Percentiles rank a stretch among this genome's conserved stretches.
phyloP scores from a whole-genome alignment of 108 stramenopile species.

The Parmales sp. region DNA sequence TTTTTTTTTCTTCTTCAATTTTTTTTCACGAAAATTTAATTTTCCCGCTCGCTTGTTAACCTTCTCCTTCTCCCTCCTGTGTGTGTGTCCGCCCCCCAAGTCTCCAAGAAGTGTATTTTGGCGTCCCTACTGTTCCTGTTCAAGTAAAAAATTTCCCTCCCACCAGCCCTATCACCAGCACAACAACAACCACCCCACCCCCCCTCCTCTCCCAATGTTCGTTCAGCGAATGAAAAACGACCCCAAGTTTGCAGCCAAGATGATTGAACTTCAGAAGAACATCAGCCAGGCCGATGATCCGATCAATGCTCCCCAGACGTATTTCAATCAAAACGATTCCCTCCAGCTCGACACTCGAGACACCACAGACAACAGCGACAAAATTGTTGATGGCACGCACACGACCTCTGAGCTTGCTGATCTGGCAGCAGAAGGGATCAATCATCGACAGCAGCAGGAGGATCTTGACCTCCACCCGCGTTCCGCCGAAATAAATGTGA shows the following conservation, averaged over 20 bases:
- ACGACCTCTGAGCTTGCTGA: neutral
- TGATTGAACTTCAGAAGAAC: neutral
- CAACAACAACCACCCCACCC: too few relatives aligned
- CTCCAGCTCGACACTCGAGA: neutral
- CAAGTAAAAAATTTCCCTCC: too few relatives aligned
- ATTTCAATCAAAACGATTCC: neutral
- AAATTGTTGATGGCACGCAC: neutral
- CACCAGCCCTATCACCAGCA: too few relatives aligned
- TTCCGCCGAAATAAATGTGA: neutral
- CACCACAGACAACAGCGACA: neutral
- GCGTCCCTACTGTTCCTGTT: too few relatives aligned
- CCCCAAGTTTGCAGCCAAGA: neutral
- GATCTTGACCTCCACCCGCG: neutral
- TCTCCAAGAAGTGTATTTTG: too few relatives aligned
- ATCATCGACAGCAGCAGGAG: constrained; percentile 1
- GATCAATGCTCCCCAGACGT: neutral
- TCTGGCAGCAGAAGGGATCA: neutral
- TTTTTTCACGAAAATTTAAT: too few relatives aligned
- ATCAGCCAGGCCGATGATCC: neutral
- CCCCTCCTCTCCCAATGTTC: neutral
- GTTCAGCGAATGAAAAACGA: constrained; percentile 1
- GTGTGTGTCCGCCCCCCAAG: too few relatives aligned
- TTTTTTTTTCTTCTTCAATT: too few relatives aligned
- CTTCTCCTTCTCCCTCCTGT: too few relatives aligned
- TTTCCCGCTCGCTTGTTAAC: too few relatives aligned